Conservation (phyloP, 1,284 basidiomycete species). For the Veloboletus limbatus region DNA sequence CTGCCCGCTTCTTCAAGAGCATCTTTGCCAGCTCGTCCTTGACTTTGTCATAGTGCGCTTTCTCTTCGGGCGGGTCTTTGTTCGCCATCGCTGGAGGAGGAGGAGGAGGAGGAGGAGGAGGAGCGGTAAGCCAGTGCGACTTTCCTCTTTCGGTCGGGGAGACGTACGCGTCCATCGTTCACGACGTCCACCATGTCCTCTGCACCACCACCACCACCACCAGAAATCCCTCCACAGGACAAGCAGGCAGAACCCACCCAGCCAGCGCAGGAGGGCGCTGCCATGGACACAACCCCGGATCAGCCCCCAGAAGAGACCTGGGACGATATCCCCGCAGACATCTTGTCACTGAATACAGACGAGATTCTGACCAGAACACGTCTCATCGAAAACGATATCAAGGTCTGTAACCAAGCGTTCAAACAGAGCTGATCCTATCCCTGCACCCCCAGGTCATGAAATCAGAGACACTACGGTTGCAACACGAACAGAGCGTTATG, state of each 20-base stretch:
- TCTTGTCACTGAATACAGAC: conserved; percentile 69
- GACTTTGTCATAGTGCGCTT: conserved; percentile 62
- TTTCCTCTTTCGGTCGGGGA: conserved; percentile 33
- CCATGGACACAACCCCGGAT: conserved; percentile 75
- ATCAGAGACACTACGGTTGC: conserved; percentile 87
- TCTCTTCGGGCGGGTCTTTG: conserved; percentile 52
- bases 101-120: too few species aligned
- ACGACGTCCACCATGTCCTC: conserved; percentile 55
- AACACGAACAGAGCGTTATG: conserved; percentile 95
- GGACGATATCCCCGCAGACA: conserved; percentile 82
- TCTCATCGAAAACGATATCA: conserved; percentile 93
- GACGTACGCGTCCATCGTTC: conserved; percentile 38
- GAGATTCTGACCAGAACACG: conserved; percentile 86
- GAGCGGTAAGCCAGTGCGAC: too few species aligned
- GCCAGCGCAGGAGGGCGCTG: conserved; percentile 38
- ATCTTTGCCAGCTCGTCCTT: conserved; percentile 71
- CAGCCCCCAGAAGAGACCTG: conserved; percentile 71
- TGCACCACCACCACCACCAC: conserved; percentile 50
- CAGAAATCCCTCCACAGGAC: conserved; percentile 42
- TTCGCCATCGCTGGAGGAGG: conserved; percentile 30
- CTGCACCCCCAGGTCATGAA: conserved; percentile 76
- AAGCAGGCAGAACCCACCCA: conserved; percentile 43
- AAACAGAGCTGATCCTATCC: neutral
- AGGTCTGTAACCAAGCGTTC: conserved; percentile 46
- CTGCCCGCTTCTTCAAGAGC: conserved; percentile 63